Evolutionary conservation across 164 flowering plant species (phyloP).

Genomic region (Euptelea pleiosperma): DNA sequence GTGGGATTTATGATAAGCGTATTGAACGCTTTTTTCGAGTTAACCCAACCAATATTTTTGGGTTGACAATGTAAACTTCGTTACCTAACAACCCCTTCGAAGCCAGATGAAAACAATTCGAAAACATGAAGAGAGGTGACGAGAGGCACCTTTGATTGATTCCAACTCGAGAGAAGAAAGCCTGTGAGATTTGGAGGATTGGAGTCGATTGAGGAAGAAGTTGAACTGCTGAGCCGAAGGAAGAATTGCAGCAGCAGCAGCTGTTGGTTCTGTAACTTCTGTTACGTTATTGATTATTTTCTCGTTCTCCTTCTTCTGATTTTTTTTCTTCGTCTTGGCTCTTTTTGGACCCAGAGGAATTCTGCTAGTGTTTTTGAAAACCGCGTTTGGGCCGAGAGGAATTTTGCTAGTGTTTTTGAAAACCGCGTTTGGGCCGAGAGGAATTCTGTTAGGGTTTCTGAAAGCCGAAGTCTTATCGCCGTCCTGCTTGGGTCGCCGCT

Average conservation of each 20-base stretch:
- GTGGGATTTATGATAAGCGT: neutral
- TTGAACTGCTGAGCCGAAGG: constrained; percentile 50
- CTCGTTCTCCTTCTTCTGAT: constrained; percentile 16
- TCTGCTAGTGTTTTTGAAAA: too few relatives aligned
- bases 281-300: constrained; percentile 7
- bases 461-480: constrained; percentile 9
- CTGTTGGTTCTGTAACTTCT: neutral
- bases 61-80: neutral
- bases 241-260: constrained; percentile 3
- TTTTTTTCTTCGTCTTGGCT: constrained; percentile 23
- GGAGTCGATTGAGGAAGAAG: constrained; percentile 54
- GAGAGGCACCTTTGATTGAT: constrained; percentile 47
- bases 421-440: constrained; percentile 30
- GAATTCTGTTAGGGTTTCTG: constrained; percentile 35
- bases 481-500: neutral
- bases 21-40: neutral
- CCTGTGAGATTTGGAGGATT: constrained; percentile 46
- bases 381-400: constrained; percentile 30
- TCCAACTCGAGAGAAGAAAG: constrained; percentile 85
- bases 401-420: too few relatives aligned
- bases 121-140: too few relatives aligned
- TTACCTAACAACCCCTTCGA: neutral
- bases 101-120: neutral
- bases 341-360: constrained; percentile 29
- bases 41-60: neutral